These are phyloP conservation scores for Phialocephala sp. DNA, from an alignment of 2,329 filamentous ascomycete genomes.

Conservation along the genomic window DNA sequence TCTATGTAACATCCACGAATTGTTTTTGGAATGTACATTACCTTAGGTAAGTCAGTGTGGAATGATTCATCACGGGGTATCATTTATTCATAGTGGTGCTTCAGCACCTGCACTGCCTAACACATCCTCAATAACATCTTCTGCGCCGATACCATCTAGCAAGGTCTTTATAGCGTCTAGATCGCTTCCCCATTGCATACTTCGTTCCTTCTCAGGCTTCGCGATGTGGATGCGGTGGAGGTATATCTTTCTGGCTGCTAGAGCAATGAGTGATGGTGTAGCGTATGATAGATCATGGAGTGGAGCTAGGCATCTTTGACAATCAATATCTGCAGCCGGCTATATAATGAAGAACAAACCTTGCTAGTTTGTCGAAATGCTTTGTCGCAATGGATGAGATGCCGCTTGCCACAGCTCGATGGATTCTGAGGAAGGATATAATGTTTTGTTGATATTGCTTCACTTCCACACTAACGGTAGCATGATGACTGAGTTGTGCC, in stretches of 20 bases:
- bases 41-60: background rate
- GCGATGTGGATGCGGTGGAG: constrained; percentile 80
- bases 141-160: constrained; percentile 65
- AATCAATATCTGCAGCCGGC: constrained; percentile 39
- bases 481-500: constrained; percentile 58
- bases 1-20: background rate
- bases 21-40: background rate
- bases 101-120: constrained; percentile 57
- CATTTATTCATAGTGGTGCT: constrained; percentile 52
- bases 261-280: constrained; percentile 80
- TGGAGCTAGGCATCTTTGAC: constrained; percentile 69
- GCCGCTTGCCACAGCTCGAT: constrained; percentile 81
- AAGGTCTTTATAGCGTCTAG: constrained; percentile 69
- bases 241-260: constrained; percentile 88
- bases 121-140: constrained; percentile 70
- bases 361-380: constrained; percentile 73
- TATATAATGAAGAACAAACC: constrained; percentile 46
- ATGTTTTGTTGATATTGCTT: constrained; percentile 87
- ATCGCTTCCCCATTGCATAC: constrained; percentile 91
- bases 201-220: constrained; percentile 74
- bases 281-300: constrained; percentile 82
- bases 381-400: constrained; percentile 79
- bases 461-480: constrained; percentile 76
- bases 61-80: constrained; percentile 9
- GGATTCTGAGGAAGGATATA: constrained; percentile 83